Conservation (phyloP, 306 rosid genomes). For the Cercis canadensis region DNA sequence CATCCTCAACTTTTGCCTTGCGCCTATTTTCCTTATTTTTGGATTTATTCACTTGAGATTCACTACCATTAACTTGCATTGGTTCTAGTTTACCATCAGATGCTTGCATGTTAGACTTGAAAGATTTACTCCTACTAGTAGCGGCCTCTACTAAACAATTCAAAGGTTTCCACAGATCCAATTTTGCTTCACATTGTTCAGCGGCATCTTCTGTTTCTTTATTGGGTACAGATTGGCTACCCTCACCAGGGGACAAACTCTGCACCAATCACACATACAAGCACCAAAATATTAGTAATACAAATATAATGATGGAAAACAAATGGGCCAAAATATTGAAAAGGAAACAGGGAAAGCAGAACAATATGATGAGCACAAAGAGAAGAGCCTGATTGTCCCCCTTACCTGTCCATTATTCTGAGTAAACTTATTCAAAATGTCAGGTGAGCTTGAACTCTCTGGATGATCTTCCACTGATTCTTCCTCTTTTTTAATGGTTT, state of each 20-base stretch:
- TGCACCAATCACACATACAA: conserved; percentile 41
- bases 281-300: conserved; percentile 8
- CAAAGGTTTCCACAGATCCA: conserved; percentile 74
- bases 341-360: conserved; percentile 12
- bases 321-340: background rate
- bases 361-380: background rate
- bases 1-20: conserved; percentile 56
- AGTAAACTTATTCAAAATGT: conserved; percentile 57
- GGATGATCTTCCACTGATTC: conserved; percentile 54
- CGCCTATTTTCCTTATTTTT: conserved; percentile 59
- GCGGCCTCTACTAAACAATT: conserved; percentile 78
- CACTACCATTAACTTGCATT: conserved; percentile 34
- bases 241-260: conserved; percentile 61
- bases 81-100: conserved; percentile 53
- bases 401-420: conserved; percentile 57
- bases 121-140: conserved; percentile 71
- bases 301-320: conserved; percentile 27
- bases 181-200: conserved; percentile 59
- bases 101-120: conserved; percentile 62
- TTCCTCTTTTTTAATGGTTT: conserved; percentile 63
- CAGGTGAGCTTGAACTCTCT: conserved; percentile 77
- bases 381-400: conserved; percentile 28
- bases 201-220: conserved; percentile 56
- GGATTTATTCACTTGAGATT: conserved; percentile 49
- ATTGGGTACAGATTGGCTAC: conserved; percentile 41